These are phyloP conservation scores for Hibiscus syriacus DNA, from an alignment of 345 rosid species.

Conservation along the genomic window DNA sequence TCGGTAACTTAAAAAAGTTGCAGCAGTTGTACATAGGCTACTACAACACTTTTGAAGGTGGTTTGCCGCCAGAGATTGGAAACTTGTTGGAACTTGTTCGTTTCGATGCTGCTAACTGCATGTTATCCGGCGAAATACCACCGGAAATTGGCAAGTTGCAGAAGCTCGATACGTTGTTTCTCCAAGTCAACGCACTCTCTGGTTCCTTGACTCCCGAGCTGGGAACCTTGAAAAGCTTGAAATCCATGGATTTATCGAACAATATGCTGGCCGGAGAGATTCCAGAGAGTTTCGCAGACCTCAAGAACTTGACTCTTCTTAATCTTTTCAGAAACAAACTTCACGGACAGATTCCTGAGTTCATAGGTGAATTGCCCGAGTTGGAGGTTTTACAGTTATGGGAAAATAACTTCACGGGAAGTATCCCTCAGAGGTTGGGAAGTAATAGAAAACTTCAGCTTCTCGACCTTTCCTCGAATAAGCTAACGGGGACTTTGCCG, in stretches of 20 bases:
- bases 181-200: constrained; percentile 67
- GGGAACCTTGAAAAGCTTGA: constrained; percentile 51
- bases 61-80: constrained; percentile 74
- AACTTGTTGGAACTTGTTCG: constrained; percentile 53
- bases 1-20: constrained; percentile 56
- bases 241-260: constrained; percentile 88
- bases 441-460: constrained; percentile 43
- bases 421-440: constrained; percentile 57
- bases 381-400: constrained; percentile 86
- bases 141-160: constrained; percentile 55
- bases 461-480: constrained; percentile 78
- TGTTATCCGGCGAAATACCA: constrained; percentile 56
- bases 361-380: constrained; percentile 61
- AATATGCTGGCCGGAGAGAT: constrained; percentile 73
- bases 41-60: constrained; percentile 52
- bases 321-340: constrained; percentile 83
- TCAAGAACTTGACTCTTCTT: constrained; percentile 64
- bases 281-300: constrained; percentile 42
- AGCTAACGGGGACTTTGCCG: constrained; percentile 72
- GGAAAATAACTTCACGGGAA: constrained; percentile 87
- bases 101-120: constrained; percentile 68
- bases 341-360: constrained; percentile 71
- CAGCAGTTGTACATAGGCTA: constrained; percentile 77
- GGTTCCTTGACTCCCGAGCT: constrained; percentile 57
- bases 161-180: constrained; percentile 72